Conservation (phyloP, 257 asterid genomes). For the Craterostigma plantagineum region DNA sequence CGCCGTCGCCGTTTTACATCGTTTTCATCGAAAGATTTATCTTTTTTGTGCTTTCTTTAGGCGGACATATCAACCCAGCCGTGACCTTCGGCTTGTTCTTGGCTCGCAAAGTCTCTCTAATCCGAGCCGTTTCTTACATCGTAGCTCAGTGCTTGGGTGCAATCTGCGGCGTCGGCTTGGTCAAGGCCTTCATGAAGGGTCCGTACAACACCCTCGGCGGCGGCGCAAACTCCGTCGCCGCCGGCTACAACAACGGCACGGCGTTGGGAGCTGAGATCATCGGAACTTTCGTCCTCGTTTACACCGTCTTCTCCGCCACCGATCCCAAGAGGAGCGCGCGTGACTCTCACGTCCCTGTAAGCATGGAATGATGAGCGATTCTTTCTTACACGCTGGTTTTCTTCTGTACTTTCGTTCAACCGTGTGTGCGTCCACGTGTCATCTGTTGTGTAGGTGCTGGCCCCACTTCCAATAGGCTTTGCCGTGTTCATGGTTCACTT, state of each 20-base stretch:
- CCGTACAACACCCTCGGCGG: constrained; percentile 27
- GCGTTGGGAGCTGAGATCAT: constrained; percentile 59
- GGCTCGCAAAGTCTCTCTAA: constrained; percentile 48
- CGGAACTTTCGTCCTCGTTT: constrained; percentile 51
- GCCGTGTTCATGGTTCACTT: constrained; percentile 68
- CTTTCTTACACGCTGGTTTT: neutral
- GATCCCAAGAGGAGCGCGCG: constrained; percentile 61
- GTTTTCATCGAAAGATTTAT: no score
- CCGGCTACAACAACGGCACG: constrained; percentile 38
- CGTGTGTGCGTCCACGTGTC: neutral
- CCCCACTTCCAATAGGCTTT: constrained; percentile 58
- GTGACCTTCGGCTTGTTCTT: constrained; percentile 53
- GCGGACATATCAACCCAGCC: constrained; percentile 61
- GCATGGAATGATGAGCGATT: neutral
- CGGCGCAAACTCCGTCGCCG: constrained; percentile 27
- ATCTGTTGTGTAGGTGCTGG: constrained; percentile 35
- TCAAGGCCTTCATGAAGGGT: constrained; percentile 45
- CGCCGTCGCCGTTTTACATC: no score
- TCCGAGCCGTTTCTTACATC: constrained; percentile 35
- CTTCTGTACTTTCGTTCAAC: neutral
- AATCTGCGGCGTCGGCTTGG: constrained; percentile 48
- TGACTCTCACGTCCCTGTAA: constrained; percentile 60
- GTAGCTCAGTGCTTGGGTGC: constrained; percentile 49
- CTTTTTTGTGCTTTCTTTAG: constrained; percentile 6
- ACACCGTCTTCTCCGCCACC: constrained; percentile 66